Percentiles rank a stretch among this genome's conserved stretches.
Conservation (phyloP, 495 filamentous ascomycete genomes). For the Tetracladium marchalianum region DNA sequence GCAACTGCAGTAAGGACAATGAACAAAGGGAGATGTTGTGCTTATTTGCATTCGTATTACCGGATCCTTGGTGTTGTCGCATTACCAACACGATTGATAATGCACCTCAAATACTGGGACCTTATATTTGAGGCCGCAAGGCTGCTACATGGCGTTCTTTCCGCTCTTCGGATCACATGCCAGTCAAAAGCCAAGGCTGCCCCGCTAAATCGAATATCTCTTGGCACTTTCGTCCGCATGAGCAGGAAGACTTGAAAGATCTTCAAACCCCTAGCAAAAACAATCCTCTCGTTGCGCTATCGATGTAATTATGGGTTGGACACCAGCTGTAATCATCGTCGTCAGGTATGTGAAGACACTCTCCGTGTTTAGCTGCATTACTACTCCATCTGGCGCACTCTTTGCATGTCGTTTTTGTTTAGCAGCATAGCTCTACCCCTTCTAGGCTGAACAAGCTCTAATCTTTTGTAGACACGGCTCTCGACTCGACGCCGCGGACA, state of each 20-base stretch:
- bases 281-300: too few relatives aligned
- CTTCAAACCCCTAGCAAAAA: too few relatives aligned
- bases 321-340: slow-evolving; percentile 66
- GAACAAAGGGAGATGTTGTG: too few relatives aligned
- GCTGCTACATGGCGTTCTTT: not conserved
- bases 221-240: too few relatives aligned
- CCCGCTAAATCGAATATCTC: slow-evolving; percentile 7
- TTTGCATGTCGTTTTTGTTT: too few relatives aligned
- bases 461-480: slow-evolving; percentile 64
- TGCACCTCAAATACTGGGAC: too few relatives aligned
- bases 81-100: too few relatives aligned
- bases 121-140: too few relatives aligned
- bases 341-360: slow-evolving; percentile 49
- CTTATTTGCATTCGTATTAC: too few relatives aligned
- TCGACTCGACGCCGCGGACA: slow-evolving; percentile 85
- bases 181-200: not conserved
- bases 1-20: not conserved
- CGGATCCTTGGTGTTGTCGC: not conserved
- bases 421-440: too few relatives aligned
- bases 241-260: too few relatives aligned
- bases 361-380: not conserved
- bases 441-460: not conserved
- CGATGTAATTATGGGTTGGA: slow-evolving; percentile 35
- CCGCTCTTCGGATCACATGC: slow-evolving; percentile 2
- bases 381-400: too few relatives aligned